phyloP scores from a whole-genome alignment of 805 yeast genomes.

The Scheffersomyces stipitis region DNA sequence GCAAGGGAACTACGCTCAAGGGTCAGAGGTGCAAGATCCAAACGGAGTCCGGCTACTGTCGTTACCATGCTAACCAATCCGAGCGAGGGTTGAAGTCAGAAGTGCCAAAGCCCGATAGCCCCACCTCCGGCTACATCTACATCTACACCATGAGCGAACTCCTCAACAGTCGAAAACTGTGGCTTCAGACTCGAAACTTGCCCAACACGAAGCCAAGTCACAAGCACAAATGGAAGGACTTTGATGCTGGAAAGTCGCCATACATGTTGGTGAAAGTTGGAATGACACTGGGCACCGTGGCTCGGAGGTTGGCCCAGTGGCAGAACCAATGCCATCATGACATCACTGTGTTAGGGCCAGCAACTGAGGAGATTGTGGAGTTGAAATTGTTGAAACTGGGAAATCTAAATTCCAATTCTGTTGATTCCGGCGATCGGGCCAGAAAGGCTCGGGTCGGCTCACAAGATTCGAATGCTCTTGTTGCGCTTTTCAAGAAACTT shows the following conservation, averaged over 20 bases:
- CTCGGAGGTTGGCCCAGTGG: slow-evolving; percentile 50
- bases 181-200: slow-evolving; percentile 39
- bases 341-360: slow-evolving; percentile 28
- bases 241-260: slow-evolving; percentile 36
- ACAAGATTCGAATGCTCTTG: slow-evolving; percentile 2
- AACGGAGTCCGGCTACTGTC: slow-evolving; percentile 29
- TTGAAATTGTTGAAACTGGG: no score
- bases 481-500: slow-evolving; percentile 15
- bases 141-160: slow-evolving; percentile 49
- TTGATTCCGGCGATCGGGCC: slow-evolving; percentile 1
- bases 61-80: slow-evolving; percentile 29
- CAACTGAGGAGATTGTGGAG: no score
- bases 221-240: slow-evolving; percentile 27
- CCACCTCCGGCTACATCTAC: slow-evolving; percentile 39
- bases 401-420: no score
- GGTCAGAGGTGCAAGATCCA: slow-evolving; percentile 40
- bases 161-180: slow-evolving; percentile 23
- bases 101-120: not conserved
- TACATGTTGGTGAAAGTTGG: slow-evolving; percentile 52
- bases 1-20: slow-evolving; percentile 42
- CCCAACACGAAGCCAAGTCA: slow-evolving; percentile 16
- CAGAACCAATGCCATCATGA: slow-evolving; percentile 49
- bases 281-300: slow-evolving; percentile 49
- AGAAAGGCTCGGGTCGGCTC: slow-evolving; percentile 5
- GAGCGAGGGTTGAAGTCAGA: no score